Percentiles rank a stretch among this genome's conserved stretches.
Conservation (phyloP, 192 early-diverging fungal species). For the Backusella parvicylindrica region DNA sequence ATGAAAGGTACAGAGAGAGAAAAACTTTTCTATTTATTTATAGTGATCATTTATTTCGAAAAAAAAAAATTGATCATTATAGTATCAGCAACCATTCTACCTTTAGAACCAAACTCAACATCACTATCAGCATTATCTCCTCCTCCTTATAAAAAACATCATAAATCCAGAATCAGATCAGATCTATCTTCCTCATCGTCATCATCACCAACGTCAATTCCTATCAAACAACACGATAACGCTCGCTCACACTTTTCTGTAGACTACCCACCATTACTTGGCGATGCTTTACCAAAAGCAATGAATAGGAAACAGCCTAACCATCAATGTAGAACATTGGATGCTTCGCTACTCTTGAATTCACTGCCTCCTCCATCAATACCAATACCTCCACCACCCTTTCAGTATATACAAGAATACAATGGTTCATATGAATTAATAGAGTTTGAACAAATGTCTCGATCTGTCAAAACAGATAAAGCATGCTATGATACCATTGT, state of each 20-base stretch:
- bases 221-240: neutral
- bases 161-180: neutral
- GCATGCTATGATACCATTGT: neutral
- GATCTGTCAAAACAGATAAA: neutral
- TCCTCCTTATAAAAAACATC: neutral
- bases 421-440: neutral
- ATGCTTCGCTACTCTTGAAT: neutral
- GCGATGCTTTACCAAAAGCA: neutral
- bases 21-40: too few species aligned
- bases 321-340: neutral
- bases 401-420: neutral
- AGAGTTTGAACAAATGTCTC: neutral
- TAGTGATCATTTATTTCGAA: neutral
- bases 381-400: neutral
- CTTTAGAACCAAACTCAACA: neutral
- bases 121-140: neutral
- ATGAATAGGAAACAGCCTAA: neutral
- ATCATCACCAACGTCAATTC: neutral
- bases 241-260: neutral
- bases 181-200: neutral
- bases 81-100: neutral
- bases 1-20: neutral
- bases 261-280: neutral
- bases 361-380: neutral
- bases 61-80: neutral